Percentiles rank a stretch among this genome's conserved stretches.
These are phyloP conservation scores for Juglanconis oblonga DNA, from an alignment of 2,329 filamentous ascomycete genomes.

Conservation along the genomic window DNA sequence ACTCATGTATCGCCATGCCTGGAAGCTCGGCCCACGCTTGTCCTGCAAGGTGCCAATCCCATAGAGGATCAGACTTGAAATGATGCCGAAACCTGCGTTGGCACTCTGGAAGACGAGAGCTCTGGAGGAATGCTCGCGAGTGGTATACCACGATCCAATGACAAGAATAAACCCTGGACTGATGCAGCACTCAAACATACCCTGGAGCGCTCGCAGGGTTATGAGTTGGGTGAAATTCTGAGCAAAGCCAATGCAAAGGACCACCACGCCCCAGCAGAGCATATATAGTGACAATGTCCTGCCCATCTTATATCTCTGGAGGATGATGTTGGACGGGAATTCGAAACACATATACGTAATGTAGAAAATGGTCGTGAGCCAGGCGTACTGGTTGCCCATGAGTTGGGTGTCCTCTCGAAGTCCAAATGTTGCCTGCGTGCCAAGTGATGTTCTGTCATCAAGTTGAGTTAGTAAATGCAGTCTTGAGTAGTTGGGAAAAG, in stretches of 20 bases:
- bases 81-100: constrained; percentile 35
- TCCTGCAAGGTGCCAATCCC: constrained; percentile 32
- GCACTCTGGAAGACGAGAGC: constrained; percentile 35
- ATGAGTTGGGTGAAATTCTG: constrained; percentile 36
- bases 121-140: constrained; percentile 34
- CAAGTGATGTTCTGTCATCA: constrained; percentile 30
- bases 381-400: constrained; percentile 24
- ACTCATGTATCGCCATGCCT: constrained; percentile 38
- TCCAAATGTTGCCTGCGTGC: constrained; percentile 37
- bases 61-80: constrained; percentile 34
- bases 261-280: constrained; percentile 29
- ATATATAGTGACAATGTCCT: constrained; percentile 26
- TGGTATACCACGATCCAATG: constrained; percentile 36
- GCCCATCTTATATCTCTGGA: constrained; percentile 27
- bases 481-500: neutral
- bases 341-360: constrained; percentile 30
- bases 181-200: constrained; percentile 36
- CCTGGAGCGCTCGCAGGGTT: constrained; percentile 34
- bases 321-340: constrained; percentile 29
- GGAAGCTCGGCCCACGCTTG: constrained; percentile 24
- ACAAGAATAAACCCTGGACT: constrained; percentile 37
- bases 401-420: constrained; percentile 28
- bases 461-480: neutral
- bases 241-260: constrained; percentile 35
- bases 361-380: constrained; percentile 35